phyloP scores from a whole-genome alignment of 1,284 basidiomycete species.

The Austropuccinia psidii region DNA sequence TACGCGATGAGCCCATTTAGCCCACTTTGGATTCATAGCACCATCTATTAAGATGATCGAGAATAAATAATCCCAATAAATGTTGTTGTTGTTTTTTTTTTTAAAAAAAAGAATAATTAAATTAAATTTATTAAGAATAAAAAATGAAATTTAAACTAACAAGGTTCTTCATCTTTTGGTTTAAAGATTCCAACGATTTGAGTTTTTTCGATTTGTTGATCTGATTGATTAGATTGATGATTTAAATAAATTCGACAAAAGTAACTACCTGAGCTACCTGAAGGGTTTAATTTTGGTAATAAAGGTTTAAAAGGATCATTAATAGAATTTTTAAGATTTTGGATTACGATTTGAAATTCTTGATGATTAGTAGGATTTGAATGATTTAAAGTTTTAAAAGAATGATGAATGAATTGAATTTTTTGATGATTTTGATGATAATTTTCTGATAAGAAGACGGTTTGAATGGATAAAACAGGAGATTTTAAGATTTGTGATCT shows the following conservation, averaged over 20 bases:
- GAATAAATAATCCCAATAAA: too few species aligned
- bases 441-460: slow-evolving; percentile 4
- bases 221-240: background rate
- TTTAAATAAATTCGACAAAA: slow-evolving; percentile 69
- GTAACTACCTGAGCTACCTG: slow-evolving; percentile 77
- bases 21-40: slow-evolving; percentile 68
- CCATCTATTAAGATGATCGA: slow-evolving; percentile 39
- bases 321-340: slow-evolving; percentile 63
- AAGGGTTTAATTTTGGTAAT: slow-evolving; percentile 78
- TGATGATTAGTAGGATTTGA: slow-evolving; percentile 62
- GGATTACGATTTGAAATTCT: slow-evolving; percentile 53
- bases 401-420: background rate
- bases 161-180: slow-evolving; percentile 77
- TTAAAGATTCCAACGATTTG: slow-evolving; percentile 59
- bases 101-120: slow-evolving; percentile 4
- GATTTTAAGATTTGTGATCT: background rate
- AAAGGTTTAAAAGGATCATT: slow-evolving; percentile 62
- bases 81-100: too few species aligned
- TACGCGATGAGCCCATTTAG: slow-evolving; percentile 81
- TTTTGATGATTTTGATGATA: background rate
- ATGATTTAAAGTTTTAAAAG: slow-evolving; percentile 60
- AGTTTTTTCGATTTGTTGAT: background rate
- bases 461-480: slow-evolving; percentile 23
- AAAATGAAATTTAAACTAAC: slow-evolving; percentile 14
- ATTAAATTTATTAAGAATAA: background rate